Percentiles rank a stretch among this genome's conserved stretches.
Conservation (phyloP, 2,329 filamentous ascomycete species). For the Beauveria rudraprayagi region DNA sequence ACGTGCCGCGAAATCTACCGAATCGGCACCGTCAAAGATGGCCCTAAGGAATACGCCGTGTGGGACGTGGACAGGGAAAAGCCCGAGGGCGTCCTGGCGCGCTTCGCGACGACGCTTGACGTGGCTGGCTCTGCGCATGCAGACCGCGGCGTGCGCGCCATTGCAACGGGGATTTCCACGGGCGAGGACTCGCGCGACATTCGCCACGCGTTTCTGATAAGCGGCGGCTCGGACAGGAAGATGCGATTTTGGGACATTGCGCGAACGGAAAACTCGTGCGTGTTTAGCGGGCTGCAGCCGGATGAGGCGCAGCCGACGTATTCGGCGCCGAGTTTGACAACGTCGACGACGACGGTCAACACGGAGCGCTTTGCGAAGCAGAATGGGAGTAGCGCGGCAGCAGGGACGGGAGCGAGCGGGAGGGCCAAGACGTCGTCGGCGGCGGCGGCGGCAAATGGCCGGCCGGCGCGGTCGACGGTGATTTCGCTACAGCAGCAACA, state of each 20-base stretch:
- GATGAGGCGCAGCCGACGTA: conserved; percentile 71
- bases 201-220: conserved; percentile 75
- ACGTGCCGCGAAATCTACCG: conserved; percentile 85
- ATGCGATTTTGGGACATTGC: conserved; percentile 89
- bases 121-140: conserved; percentile 44
- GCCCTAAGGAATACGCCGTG: conserved; percentile 63
- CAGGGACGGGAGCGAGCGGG: conserved; percentile 23
- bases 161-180: conserved; percentile 67
- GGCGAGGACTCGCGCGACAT: conserved; percentile 61
- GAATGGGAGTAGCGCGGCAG: conserved; percentile 16
- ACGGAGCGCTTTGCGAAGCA: conserved; percentile 49
- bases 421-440: conserved; percentile 17
- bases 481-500: conserved; percentile 84
- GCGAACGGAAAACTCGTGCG: conserved; percentile 65
- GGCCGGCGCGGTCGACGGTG: conserved; percentile 67
- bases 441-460: conserved; percentile 18
- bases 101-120: conserved; percentile 72
- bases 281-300: conserved; percentile 69
- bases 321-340: conserved; percentile 52
- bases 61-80: conserved; percentile 88
- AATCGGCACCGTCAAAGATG: conserved; percentile 53
- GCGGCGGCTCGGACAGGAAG: conserved; percentile 81
- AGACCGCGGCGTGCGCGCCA: conserved; percentile 65
- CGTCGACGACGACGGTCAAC: conserved; percentile 57
- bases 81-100: conserved; percentile 75